Evolutionary conservation across 192 early-diverging fungal genomes (phyloP).

Genomic region (Coemansia sp.): DNA sequence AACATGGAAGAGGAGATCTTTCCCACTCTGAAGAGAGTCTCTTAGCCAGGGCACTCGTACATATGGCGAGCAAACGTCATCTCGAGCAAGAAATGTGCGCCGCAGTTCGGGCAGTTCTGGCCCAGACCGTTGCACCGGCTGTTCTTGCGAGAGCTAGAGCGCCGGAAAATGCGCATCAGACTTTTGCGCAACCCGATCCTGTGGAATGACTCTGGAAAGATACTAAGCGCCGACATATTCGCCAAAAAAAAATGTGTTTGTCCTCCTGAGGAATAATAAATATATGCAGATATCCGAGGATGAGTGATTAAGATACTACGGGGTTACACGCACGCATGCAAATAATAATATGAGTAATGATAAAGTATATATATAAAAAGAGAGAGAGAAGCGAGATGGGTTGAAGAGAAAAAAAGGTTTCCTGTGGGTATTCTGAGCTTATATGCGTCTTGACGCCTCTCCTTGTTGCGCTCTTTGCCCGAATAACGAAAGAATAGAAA

Average conservation of each 20-base stretch:
- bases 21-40: not conserved
- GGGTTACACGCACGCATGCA: not conserved
- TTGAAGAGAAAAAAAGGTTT: not conserved
- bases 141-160: conserved; percentile 36
- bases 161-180: conserved; percentile 46
- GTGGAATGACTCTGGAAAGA: conserved; percentile 47
- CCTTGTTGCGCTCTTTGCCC: not conserved
- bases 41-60: conserved; percentile 41
- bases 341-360: not conserved
- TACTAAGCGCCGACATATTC: conserved; percentile 36
- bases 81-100: conserved; percentile 51
- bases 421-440: not conserved
- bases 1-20: not conserved
- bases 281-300: not conserved
- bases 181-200: conserved; percentile 45
- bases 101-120: conserved; percentile 52
- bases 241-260: not conserved
- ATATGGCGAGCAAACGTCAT: conserved; percentile 56
- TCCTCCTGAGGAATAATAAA: not conserved
- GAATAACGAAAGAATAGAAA: conserved; percentile 4
- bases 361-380: conserved; percentile 11
- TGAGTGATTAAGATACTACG: not conserved
- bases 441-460: conserved; percentile 5
- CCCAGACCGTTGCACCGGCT: conserved; percentile 50
- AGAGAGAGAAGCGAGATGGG: not conserved